A percentile compares a stretch with the other conserved stretches of the same genome.
Evolutionary conservation across 495 filamentous ascomycete genomes (phyloP).

Genomic region (Penicillium dipodomyicola): DNA sequence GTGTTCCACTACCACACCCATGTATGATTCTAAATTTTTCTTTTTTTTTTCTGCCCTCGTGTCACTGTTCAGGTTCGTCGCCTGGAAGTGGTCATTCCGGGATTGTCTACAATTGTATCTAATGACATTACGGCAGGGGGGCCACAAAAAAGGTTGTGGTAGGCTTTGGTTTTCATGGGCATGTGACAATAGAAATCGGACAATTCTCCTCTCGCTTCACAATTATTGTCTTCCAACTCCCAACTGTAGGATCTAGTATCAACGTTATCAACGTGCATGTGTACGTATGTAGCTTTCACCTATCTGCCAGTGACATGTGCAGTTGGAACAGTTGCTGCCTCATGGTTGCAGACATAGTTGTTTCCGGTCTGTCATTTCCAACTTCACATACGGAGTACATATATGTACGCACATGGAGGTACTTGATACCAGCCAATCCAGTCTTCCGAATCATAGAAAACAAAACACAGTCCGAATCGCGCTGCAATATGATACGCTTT

Average conservation of each 20-base stretch:
- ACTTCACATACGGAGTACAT: background rate
- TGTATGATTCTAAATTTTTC: constrained; percentile 29
- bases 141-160: constrained; percentile 42
- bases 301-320: constrained; percentile 4
- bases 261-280: constrained; percentile 12
- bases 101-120: constrained; percentile 46
- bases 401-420: background rate
- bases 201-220: constrained; percentile 48
- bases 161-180: constrained; percentile 41
- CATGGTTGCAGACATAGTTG: background rate
- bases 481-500: constrained; percentile 2
- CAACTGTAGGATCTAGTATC: constrained; percentile 3
- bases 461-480: constrained; percentile 2
- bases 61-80: constrained; percentile 18
- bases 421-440: constrained; percentile 5
- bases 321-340: background rate
- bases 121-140: constrained; percentile 48
- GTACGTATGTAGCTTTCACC: background rate
- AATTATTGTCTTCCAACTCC: constrained; percentile 8
- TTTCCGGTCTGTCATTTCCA: constrained; percentile 6
- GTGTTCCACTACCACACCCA: constrained; percentile 33
- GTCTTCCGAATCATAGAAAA: background rate
- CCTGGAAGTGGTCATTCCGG: constrained; percentile 26
- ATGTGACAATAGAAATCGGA: constrained; percentile 49
- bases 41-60: constrained; percentile 39